Base-by-base conservation (phyloP, 2,329 filamentous ascomycete genomes). In the Chaetothyriales sp. region DNA sequence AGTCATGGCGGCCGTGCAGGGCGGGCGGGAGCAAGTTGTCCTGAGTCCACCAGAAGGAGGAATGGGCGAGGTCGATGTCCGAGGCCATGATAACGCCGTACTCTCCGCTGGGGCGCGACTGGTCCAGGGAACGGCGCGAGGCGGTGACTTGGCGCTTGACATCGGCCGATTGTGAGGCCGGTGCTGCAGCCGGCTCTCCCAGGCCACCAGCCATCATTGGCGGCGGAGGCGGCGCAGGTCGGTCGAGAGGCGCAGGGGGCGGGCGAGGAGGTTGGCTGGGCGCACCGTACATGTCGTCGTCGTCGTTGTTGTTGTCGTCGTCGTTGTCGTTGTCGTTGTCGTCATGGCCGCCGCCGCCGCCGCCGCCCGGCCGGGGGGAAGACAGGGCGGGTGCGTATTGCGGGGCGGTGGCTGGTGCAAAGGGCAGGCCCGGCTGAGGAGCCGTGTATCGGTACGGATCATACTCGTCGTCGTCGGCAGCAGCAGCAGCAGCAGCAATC, bases 71-170 rank as follows among this genome's bases (percentile, higher is more conserved):
- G 62, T 97, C 89, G 51, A 97, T 70, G 54, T 97, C 89, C 51
- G 82, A 83, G 43, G 92, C 92, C 56, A 97, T 90, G 56, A 97
- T 90, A 63, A 82, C 94, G 1, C 88, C 86, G 45, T 83, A 81
- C 58, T 90, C 86, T 54, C 82, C 77, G 5, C 83, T 84, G 1
- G 86, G 83, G 46, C 90, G 80, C 43, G 77, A 69, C 51, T 85
- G 73, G 59, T 98, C 92, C 67, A 86, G 80, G 2, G 89, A 95
- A 53, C 76, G 70, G 51, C 81, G 76, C 22, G 70, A 64, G 50
- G 67, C 70, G 3, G 69, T 69, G 25, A 70, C 65, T 15, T 68
- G 69, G 54, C 83, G 76, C 37, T 76, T 71, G 10, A 82, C 69
- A 61, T 92, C 86, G 49, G 82, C 61, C 10, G 84, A 88, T 63